These are phyloP conservation scores for Ophiostoma populinum DNA, from an alignment of 2,329 filamentous ascomycete genomes.

Conservation along the genomic window DNA sequence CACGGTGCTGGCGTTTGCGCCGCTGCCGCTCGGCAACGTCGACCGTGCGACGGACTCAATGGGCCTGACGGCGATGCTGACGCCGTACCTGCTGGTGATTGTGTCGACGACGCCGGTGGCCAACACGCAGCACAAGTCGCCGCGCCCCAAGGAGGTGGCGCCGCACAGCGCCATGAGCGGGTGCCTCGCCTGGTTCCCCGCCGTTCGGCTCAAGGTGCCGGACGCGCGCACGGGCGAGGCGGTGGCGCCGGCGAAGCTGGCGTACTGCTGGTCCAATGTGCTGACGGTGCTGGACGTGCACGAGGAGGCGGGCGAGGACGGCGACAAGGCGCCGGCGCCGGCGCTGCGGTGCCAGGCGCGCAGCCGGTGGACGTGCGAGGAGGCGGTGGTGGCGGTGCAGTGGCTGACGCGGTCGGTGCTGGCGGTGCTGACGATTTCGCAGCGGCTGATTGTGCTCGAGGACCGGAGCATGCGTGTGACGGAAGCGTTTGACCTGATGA, in stretches of 20 bases:
- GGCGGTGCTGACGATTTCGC: constrained; percentile 82
- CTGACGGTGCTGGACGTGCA: constrained; percentile 82
- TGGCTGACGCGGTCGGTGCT: constrained; percentile 92
- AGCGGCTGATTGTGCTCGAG: constrained; percentile 81
- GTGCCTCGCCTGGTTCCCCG: constrained; percentile 92
- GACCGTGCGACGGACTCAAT: constrained; percentile 75
- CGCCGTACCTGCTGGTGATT: constrained; percentile 86
- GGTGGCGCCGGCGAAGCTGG: constrained; percentile 69
- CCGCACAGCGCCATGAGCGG: constrained; percentile 87
- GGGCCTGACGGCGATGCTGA: constrained; percentile 87
- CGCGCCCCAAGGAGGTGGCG: constrained; percentile 75
- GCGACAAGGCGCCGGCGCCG: constrained; percentile 59
- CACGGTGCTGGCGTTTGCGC: constrained; percentile 80
- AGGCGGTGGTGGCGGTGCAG: constrained; percentile 89
- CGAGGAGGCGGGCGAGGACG: constrained; percentile 46
- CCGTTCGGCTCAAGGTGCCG: constrained; percentile 72
- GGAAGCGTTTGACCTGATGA: constrained; percentile 80
- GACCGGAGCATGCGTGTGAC: constrained; percentile 73
- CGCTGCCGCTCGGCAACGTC: constrained; percentile 83
- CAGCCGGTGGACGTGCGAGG: constrained; percentile 82
- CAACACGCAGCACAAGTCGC: constrained; percentile 88
- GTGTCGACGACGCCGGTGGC: constrained; percentile 94
- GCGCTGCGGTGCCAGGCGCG: constrained; percentile 65
- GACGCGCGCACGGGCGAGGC: constrained; percentile 49
- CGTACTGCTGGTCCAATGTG: constrained; percentile 98